Percentiles rank a stretch among this genome's conserved stretches.
These are phyloP conservation scores for Cornus controversa DNA, from an alignment of 148 eudicot species.

Conservation along the genomic window DNA sequence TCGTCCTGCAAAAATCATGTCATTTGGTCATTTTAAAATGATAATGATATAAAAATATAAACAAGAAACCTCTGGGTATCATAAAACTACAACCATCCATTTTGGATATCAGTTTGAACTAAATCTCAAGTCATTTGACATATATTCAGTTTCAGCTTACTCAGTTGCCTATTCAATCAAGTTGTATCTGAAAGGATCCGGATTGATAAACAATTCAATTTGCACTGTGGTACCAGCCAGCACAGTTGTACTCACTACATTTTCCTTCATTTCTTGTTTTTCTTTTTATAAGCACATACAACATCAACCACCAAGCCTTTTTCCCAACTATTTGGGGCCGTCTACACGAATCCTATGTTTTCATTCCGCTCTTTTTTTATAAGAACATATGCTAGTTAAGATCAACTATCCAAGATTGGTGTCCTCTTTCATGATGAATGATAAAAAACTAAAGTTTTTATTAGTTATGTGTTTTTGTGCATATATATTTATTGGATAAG, in stretches of 20 bases:
- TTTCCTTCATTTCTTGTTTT: not conserved
- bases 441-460: too few relatives aligned
- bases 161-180: not conserved
- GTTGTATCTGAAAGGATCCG: not conserved
- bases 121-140: not conserved
- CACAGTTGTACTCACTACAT: not conserved
- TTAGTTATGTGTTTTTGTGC: too few relatives aligned
- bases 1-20: slow-evolving; percentile 15
- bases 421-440: too few relatives aligned
- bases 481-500: too few relatives aligned
- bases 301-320: too few relatives aligned
- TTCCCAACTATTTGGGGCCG: too few relatives aligned
- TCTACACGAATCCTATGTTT: too few relatives aligned
- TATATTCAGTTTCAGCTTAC: not conserved
- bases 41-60: not conserved
- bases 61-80: not conserved
- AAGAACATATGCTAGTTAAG: too few relatives aligned
- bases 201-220: not conserved
- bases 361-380: too few relatives aligned
- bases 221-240: not conserved
- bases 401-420: too few relatives aligned
- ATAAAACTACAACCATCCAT: not conserved
- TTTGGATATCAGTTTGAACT: not conserved
- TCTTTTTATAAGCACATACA: not conserved
- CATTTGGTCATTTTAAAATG: not conserved